Evolutionary conservation across 2,329 filamentous ascomycete species (phyloP).

Genomic region (Nigrograna mackinnonii): DNA sequence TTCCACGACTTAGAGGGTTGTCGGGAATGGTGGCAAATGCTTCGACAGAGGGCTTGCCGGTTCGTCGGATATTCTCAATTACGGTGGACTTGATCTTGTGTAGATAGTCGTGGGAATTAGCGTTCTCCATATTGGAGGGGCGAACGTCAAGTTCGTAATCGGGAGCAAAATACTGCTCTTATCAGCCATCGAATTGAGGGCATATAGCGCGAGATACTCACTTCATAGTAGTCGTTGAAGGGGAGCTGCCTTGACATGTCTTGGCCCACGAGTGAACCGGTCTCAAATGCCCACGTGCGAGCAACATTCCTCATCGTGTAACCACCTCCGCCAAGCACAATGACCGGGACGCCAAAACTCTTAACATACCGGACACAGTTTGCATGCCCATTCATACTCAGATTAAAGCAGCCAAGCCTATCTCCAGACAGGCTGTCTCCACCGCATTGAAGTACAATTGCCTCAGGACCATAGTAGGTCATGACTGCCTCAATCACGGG

Average conservation of each 20-base stretch:
- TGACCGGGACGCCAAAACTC: constrained; percentile 66
- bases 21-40: constrained; percentile 60
- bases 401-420: constrained; percentile 69
- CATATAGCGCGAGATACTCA: no score
- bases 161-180: constrained; percentile 65
- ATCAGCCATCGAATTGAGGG: background rate
- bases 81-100: constrained; percentile 70
- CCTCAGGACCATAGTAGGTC: constrained; percentile 70
- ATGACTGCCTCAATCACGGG: constrained; percentile 69
- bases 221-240: constrained; percentile 94
- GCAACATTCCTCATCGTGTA: constrained; percentile 71
- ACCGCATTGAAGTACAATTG: constrained; percentile 70
- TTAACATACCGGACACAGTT: constrained; percentile 73
- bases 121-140: constrained; percentile 74
- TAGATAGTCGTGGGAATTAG: constrained; percentile 69
- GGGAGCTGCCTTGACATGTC: constrained; percentile 82
- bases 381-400: constrained; percentile 71
- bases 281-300: constrained; percentile 68
- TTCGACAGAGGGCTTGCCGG: constrained; percentile 59
- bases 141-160: constrained; percentile 72
- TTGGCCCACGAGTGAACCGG: constrained; percentile 79
- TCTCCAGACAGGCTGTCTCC: constrained; percentile 71
- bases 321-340: constrained; percentile 69
- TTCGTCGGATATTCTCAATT: constrained; percentile 68
- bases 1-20: constrained; percentile 57